These are phyloP conservation scores for Suhomyces bokatorum DNA, from an alignment of 1,139 yeast species.

Conservation along the genomic window DNA sequence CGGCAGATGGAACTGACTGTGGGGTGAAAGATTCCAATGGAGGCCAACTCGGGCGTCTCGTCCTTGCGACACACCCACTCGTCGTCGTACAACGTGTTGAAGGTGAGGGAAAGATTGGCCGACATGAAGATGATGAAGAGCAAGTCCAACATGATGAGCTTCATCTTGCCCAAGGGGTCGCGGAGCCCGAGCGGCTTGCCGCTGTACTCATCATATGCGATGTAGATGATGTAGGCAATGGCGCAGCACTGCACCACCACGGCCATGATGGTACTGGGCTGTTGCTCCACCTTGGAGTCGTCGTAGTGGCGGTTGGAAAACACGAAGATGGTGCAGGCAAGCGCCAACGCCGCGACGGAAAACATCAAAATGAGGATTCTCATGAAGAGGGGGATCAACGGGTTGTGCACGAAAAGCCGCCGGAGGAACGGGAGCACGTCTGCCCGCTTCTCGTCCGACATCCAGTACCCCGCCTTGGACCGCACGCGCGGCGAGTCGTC, in stretches of 20 bases:
- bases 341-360: conserved; percentile 61
- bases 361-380: conserved; percentile 67
- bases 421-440: conserved; percentile 56
- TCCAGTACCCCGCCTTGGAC: conserved; percentile 66
- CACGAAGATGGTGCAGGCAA: conserved; percentile 65
- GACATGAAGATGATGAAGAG: conserved; percentile 90
- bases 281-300: conserved; percentile 58
- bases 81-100: conserved; percentile 76
- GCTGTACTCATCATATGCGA: conserved; percentile 86
- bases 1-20: conserved; percentile 57
- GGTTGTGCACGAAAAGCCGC: conserved; percentile 66
- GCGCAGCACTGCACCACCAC: conserved; percentile 81
- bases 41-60: conserved; percentile 24
- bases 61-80: conserved; percentile 73
- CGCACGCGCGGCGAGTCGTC: conserved; percentile 39
- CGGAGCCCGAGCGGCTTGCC: conserved; percentile 91
- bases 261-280: conserved; percentile 92
- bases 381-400: conserved; percentile 76
- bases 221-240: conserved; percentile 71
- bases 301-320: conserved; percentile 45
- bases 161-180: conserved; percentile 77
- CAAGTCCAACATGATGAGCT: conserved; percentile 74
- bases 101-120: conserved; percentile 83
- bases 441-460: conserved; percentile 61
- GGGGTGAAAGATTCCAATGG: conserved; percentile 28